Conservation (phyloP, 1,284 basidiomycete species). For the Apiotrichum mycotoxinovorans region DNA sequence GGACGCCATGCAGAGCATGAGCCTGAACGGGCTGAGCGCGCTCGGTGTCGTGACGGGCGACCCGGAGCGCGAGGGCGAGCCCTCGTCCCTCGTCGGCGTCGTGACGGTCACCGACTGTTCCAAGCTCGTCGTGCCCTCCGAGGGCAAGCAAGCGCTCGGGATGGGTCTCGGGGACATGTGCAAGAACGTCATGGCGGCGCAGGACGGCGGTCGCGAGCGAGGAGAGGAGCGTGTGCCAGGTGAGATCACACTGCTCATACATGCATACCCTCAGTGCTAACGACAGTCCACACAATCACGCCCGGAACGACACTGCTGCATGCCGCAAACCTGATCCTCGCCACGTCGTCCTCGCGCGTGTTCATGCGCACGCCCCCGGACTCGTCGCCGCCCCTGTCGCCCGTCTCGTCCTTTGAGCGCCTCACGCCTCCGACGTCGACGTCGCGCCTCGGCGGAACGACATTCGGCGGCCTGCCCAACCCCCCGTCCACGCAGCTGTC, state of each 20-base stretch:
- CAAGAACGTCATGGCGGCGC: constrained; percentile 27
- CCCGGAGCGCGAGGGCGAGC: constrained; percentile 14
- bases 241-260: constrained; percentile 10
- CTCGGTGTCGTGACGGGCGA: constrained; percentile 31
- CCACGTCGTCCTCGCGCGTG: constrained; percentile 35
- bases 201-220: constrained; percentile 27
- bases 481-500: constrained; percentile 33
- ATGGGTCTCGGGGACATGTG: constrained; percentile 35
- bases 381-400: constrained; percentile 28
- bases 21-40: constrained; percentile 30
- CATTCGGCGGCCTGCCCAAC: constrained; percentile 24
- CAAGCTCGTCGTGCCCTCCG: constrained; percentile 34
- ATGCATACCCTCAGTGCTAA: constrained; percentile 12
- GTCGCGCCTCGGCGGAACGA: constrained; percentile 17
- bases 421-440: constrained; percentile 16
- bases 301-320: constrained; percentile 29
- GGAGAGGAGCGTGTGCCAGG: constrained; percentile 40
- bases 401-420: constrained; percentile 24
- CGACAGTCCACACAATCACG: constrained; percentile 36
- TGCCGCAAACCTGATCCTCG: constrained; percentile 37
- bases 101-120: constrained; percentile 33
- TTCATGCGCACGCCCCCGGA: constrained; percentile 27
- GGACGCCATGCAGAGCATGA: constrained; percentile 44
- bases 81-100: constrained; percentile 23
- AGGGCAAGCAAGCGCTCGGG: constrained; percentile 35